These are phyloP conservation scores for Nakazawaea ernobii DNA, from an alignment of 805 yeast species.

Conservation along the genomic window DNA sequence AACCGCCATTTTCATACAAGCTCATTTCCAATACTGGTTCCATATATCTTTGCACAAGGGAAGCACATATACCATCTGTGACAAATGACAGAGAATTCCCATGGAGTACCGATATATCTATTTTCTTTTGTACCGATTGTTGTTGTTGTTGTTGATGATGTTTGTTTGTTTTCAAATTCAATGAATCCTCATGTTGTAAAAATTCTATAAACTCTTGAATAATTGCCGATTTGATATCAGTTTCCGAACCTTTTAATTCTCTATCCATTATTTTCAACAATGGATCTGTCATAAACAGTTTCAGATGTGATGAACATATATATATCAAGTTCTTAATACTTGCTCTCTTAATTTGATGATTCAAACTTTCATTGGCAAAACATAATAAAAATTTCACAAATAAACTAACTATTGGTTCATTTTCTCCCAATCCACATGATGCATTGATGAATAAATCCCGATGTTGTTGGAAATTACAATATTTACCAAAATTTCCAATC, in stretches of 20 bases:
- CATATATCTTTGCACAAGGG: constrained; percentile 61
- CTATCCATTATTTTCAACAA: constrained; percentile 47
- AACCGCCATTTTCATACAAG: constrained; percentile 31
- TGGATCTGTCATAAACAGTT: constrained; percentile 53
- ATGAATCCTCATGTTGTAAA: constrained; percentile 49
- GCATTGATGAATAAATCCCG: constrained; percentile 32
- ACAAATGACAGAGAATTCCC: constrained; percentile 44
- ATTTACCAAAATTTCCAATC: constrained; percentile 66
- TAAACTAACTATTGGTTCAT: constrained; percentile 53
- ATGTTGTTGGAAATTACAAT: constrained; percentile 53
- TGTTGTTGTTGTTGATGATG: constrained; percentile 24
- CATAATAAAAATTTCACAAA: constrained; percentile 53
- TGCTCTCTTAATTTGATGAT: constrained; percentile 33
- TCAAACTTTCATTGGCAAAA: constrained; percentile 36
- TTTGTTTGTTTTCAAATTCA: constrained; percentile 27
- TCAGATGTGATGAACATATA: constrained; percentile 60
- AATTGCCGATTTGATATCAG: constrained; percentile 43
- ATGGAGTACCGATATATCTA: constrained; percentile 48
- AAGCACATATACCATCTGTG: constrained; percentile 70
- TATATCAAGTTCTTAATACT: constrained; percentile 54
- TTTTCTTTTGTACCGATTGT: background rate
- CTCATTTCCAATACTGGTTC: constrained; percentile 43
- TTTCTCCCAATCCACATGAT: constrained; percentile 35
- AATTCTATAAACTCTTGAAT: constrained; percentile 55
- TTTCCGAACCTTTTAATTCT: constrained; percentile 34